These are phyloP conservation scores for Suhomyces bokatorum DNA, from an alignment of 1,139 yeast genomes.

Conservation along the genomic window DNA sequence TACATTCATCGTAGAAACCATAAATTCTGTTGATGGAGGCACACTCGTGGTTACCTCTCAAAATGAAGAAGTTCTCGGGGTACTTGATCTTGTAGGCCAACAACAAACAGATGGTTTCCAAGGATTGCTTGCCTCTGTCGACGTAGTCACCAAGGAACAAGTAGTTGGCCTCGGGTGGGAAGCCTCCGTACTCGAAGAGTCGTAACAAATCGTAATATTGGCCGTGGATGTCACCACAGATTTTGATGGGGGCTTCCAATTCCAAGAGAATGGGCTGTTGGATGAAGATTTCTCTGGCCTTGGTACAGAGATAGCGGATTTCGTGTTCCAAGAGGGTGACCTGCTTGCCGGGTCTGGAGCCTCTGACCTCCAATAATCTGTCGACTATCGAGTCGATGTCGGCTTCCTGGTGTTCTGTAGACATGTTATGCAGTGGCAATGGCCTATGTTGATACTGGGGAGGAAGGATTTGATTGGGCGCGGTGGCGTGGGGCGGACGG, in stretches of 20 bases:
- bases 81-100: slow-evolving; percentile 95
- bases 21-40: slow-evolving; percentile 96
- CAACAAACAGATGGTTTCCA: slow-evolving; percentile 89
- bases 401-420: slow-evolving; percentile 73
- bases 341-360: slow-evolving; percentile 97
- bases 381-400: slow-evolving; percentile 97
- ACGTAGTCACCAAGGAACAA: slow-evolving; percentile 95
- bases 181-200: slow-evolving; percentile 95
- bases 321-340: slow-evolving; percentile 92
- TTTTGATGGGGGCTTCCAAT: slow-evolving; percentile 95
- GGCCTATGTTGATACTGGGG: slow-evolving; percentile 4
- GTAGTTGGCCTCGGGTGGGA: slow-evolving; percentile 98
- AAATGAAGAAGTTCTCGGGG: slow-evolving; percentile 93
- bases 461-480: neutral
- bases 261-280: slow-evolving; percentile 95
- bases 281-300: slow-evolving; percentile 95
- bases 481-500: neutral
- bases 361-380: slow-evolving; percentile 94
- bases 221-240: slow-evolving; percentile 96
- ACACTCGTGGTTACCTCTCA: slow-evolving; percentile 97
- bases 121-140: slow-evolving; percentile 95
- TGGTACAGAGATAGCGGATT: slow-evolving; percentile 92
- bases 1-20: slow-evolving; percentile 96
- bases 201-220: slow-evolving; percentile 95
- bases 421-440: slow-evolving; percentile 22